Percentiles rank a stretch among this genome's conserved stretches.
Evolutionary conservation across 2,329 filamentous ascomycete species (phyloP).

Genomic region (Parafenestella ontariensis): DNA sequence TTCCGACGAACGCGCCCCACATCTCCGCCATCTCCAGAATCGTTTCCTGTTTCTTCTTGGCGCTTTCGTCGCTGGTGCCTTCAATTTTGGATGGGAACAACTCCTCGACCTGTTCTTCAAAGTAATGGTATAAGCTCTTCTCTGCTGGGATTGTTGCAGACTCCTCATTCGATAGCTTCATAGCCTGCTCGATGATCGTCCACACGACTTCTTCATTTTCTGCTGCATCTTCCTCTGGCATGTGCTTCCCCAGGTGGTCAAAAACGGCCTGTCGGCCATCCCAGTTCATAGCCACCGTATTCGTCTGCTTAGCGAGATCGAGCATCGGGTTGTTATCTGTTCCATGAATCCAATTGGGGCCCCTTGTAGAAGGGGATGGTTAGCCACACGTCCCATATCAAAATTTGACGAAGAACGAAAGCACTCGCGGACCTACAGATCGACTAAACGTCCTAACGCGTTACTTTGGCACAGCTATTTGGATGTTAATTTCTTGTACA

Average conservation of each 20-base stretch:
- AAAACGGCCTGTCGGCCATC: slow-evolving; percentile 64
- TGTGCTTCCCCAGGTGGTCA: slow-evolving; percentile 61
- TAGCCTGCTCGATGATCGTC: slow-evolving; percentile 72
- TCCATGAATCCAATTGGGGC: slow-evolving; percentile 84
- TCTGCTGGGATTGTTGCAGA: slow-evolving; percentile 59
- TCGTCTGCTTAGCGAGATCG: slow-evolving; percentile 68
- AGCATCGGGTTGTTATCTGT: slow-evolving; percentile 74
- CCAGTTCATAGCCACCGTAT: slow-evolving; percentile 61
- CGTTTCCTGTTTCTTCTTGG: slow-evolving; percentile 57
- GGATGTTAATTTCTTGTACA: slow-evolving; percentile 1
- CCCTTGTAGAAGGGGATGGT: slow-evolving; percentile 50
- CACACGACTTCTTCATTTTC: slow-evolving; percentile 64
- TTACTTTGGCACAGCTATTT: slow-evolving; percentile 58
- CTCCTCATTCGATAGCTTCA: slow-evolving; percentile 68
- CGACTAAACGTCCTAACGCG: slow-evolving; percentile 59
- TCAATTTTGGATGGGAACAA: slow-evolving; percentile 46
- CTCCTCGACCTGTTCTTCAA: slow-evolving; percentile 58
- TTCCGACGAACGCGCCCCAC: slow-evolving; percentile 77
- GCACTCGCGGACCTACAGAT: slow-evolving; percentile 57
- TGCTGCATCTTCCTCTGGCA: slow-evolving; percentile 52
- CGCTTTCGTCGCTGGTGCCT: slow-evolving; percentile 39
- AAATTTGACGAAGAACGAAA: not conserved
- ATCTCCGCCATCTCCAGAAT: slow-evolving; percentile 64
- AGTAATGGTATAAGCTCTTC: slow-evolving; percentile 65
- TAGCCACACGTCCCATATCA: not conserved